Evolutionary conservation across 2,329 filamentous ascomycete genomes (phyloP).

Genomic region (Hypocrella siamensis): DNA sequence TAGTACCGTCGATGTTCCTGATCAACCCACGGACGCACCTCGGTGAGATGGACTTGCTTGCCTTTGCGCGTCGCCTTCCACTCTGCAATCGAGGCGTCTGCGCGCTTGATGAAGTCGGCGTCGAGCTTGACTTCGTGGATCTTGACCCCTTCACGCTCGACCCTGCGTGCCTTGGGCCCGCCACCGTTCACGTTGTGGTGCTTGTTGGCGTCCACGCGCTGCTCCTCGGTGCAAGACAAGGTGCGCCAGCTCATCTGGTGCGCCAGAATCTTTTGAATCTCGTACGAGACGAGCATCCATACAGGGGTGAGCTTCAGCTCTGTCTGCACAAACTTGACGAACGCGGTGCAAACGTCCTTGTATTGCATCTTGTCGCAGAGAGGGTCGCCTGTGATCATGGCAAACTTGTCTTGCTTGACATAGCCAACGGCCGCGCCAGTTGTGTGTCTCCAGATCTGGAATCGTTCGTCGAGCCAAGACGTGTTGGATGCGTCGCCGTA

Average conservation of each 20-base stretch:
- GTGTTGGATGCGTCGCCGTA: slow-evolving; percentile 92
- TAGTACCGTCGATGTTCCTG: slow-evolving; percentile 73
- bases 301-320: slow-evolving; percentile 59
- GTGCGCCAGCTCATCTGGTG: slow-evolving; percentile 75
- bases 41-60: slow-evolving; percentile 74
- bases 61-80: slow-evolving; percentile 74
- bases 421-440: slow-evolving; percentile 79
- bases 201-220: slow-evolving; percentile 67
- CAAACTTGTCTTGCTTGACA: slow-evolving; percentile 59
- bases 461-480: slow-evolving; percentile 81
- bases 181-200: slow-evolving; percentile 41
- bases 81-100: slow-evolving; percentile 58
- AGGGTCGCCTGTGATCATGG: slow-evolving; percentile 75
- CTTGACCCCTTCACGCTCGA: slow-evolving; percentile 72
- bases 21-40: slow-evolving; percentile 81
- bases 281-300: slow-evolving; percentile 75
- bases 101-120: slow-evolving; percentile 51
- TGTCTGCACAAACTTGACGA: slow-evolving; percentile 59
- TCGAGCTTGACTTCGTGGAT: slow-evolving; percentile 58
- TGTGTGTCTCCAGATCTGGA: slow-evolving; percentile 72
- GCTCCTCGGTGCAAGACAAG: slow-evolving; percentile 75
- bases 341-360: slow-evolving; percentile 54
- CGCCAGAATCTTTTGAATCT: slow-evolving; percentile 66
- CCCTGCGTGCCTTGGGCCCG: slow-evolving; percentile 62
- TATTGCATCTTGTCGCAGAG: slow-evolving; percentile 72